Conservation (phyloP, 1,284 basidiomycete species). For the Blastosporella zonata region DNA sequence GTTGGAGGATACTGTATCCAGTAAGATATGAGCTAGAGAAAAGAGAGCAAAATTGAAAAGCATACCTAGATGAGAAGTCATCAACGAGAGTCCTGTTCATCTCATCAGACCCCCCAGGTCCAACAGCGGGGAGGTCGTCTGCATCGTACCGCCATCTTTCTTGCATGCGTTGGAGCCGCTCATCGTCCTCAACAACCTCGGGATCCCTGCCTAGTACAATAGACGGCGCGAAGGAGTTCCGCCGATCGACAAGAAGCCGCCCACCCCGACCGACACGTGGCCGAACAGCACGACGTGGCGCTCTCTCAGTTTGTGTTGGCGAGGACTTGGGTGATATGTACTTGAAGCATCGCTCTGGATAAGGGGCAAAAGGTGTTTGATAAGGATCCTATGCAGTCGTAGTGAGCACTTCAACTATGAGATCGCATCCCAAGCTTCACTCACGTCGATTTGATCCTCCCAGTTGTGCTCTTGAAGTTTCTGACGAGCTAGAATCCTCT, state of each 20-base stretch:
- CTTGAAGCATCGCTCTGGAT: constrained; percentile 62
- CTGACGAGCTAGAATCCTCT: constrained; percentile 62
- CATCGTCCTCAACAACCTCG: constrained; percentile 37
- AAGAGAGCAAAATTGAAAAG: neutral
- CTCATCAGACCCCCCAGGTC: constrained; percentile 63
- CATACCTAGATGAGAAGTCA: constrained; percentile 50
- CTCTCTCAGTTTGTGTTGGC: constrained; percentile 23
- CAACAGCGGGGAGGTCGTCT: constrained; percentile 57
- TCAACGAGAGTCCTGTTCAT: constrained; percentile 68
- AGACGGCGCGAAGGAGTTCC: constrained; percentile 33
- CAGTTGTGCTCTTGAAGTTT: constrained; percentile 78
- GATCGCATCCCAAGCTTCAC: constrained; percentile 21
- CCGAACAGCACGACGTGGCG: constrained; percentile 51
- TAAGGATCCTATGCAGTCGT: constrained; percentile 52
- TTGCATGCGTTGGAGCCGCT: constrained; percentile 41
- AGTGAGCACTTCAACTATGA: neutral
- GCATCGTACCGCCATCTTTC: constrained; percentile 71
- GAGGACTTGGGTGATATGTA: constrained; percentile 41
- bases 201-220: constrained; percentile 18
- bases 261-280: constrained; percentile 80
- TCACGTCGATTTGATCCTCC: constrained; percentile 82
- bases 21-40: neutral
- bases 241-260: constrained; percentile 74
- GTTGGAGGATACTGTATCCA: constrained; percentile 22
- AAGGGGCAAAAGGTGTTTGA: constrained; percentile 47